phyloP scores from a whole-genome alignment of 1,284 basidiomycete species.

The Ustilago xerochloae region DNA sequence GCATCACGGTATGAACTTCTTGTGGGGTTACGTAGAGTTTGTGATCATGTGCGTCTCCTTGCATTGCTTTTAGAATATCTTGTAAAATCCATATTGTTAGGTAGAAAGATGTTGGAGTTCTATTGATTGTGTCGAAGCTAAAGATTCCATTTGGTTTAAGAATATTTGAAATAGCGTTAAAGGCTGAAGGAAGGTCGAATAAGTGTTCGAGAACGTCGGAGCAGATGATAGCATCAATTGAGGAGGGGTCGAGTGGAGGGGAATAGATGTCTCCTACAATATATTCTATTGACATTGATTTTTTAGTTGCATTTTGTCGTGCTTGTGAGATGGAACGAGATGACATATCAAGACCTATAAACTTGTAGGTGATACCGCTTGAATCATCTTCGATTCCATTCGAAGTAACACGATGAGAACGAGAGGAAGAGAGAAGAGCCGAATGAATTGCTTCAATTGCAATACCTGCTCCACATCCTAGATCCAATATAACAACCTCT shows the following conservation, averaged over 20 bases:
- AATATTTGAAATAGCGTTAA: conserved; percentile 74
- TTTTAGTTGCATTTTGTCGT: background rate
- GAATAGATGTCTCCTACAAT: conserved; percentile 31
- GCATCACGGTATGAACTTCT: conserved; percentile 20
- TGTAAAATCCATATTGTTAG: conserved; percentile 48
- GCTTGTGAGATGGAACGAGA: conserved; percentile 25
- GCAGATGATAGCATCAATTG: conserved; percentile 45
- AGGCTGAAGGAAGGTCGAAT: conserved; percentile 32
- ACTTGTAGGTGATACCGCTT: conserved; percentile 11
- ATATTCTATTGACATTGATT: conserved; percentile 13
- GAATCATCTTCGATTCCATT: background rate
- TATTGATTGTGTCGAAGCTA: conserved; percentile 72
- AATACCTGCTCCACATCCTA: conserved; percentile 47
- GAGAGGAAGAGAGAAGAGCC: background rate
- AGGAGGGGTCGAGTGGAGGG: conserved; percentile 7
- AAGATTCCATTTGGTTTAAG: conserved; percentile 94
- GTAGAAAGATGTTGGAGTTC: conserved; percentile 48
- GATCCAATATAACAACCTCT: conserved; percentile 17
- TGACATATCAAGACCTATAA: conserved; percentile 33
- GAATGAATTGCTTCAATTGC: conserved; percentile 43
- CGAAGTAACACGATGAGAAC: background rate
- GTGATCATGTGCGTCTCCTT: conserved; percentile 51
- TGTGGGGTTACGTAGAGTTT: conserved; percentile 36
- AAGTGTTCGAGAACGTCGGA: conserved; percentile 54
- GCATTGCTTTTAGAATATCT: conserved; percentile 34